These are phyloP conservation scores for Triangularia verruculosa DNA, from an alignment of 2,329 filamentous ascomycete species.

Conservation along the genomic window DNA sequence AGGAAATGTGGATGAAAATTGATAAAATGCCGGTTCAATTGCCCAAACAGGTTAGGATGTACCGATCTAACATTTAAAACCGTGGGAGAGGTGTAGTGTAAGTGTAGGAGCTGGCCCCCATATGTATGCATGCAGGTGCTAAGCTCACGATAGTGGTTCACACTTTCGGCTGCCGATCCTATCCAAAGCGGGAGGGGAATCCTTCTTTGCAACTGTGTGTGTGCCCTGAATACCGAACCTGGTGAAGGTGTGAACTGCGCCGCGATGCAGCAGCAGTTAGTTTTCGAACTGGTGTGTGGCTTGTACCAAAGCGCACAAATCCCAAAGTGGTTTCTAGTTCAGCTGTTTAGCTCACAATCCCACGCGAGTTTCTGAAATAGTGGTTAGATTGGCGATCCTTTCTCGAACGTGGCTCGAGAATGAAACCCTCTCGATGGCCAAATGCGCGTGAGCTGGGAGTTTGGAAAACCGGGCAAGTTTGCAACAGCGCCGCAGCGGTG, in stretches of 20 bases:
- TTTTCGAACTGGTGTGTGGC: background rate
- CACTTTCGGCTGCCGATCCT: background rate
- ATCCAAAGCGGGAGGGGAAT: background rate
- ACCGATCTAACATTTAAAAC: no score
- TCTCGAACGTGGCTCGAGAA: background rate
- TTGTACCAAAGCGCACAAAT: background rate
- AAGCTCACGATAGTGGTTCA: background rate
- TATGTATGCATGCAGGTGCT: background rate
- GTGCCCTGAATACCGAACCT: background rate
- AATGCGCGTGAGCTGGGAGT: background rate
- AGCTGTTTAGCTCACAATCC: background rate
- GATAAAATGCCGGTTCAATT: no score
- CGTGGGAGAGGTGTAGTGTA: no score
- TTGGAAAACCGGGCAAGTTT: background rate
- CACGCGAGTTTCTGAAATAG: background rate
- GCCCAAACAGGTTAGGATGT: no score
- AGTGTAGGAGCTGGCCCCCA: background rate
- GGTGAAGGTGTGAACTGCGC: background rate
- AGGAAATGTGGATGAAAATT: no score
- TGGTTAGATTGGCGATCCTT: background rate
- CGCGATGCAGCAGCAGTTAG: background rate
- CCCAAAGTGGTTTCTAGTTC: background rate
- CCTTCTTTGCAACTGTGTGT: no score
- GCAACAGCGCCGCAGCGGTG: background rate
- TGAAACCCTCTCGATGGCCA: background rate